Conservation (phyloP, 441 rosid genomes). For the Macaranga tanarius region DNA sequence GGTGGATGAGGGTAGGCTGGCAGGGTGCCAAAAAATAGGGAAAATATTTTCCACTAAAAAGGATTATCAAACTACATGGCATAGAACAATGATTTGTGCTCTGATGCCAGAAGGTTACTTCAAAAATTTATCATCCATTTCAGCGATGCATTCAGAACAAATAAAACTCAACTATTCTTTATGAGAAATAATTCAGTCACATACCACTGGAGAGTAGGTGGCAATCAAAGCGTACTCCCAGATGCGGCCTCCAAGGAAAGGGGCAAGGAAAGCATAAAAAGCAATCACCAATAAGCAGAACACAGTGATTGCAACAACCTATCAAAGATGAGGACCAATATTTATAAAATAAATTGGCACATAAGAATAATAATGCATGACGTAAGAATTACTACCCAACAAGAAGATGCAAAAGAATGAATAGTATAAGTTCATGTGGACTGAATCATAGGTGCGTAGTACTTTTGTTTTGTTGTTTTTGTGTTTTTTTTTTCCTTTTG, state of each 20-base stretch:
- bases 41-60: background rate
- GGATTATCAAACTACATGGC: background rate
- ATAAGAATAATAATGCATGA: background rate
- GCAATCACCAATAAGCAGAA: conserved; percentile 75
- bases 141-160: background rate
- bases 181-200: conserved; percentile 25
- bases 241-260: conserved; percentile 76
- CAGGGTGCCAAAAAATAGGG: too few relatives aligned
- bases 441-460: background rate
- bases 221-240: conserved; percentile 61
- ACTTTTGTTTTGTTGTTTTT: background rate
- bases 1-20: too few relatives aligned
- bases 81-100: conserved; percentile 1
- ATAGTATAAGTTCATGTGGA: background rate
- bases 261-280: conserved; percentile 93
- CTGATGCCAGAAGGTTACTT: background rate
- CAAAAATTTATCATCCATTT: background rate
- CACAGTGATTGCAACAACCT: conserved; percentile 94
- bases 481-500: background rate
- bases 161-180: background rate
- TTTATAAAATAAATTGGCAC: conserved; percentile 11
- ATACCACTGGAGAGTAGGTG: conserved; percentile 80
- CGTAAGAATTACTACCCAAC: background rate
- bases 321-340: conserved; percentile 26
- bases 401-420: conserved; percentile 1